These are phyloP conservation scores for Delphinella strobiligena DNA, from an alignment of 2,329 filamentous ascomycete genomes.

Conservation along the genomic window DNA sequence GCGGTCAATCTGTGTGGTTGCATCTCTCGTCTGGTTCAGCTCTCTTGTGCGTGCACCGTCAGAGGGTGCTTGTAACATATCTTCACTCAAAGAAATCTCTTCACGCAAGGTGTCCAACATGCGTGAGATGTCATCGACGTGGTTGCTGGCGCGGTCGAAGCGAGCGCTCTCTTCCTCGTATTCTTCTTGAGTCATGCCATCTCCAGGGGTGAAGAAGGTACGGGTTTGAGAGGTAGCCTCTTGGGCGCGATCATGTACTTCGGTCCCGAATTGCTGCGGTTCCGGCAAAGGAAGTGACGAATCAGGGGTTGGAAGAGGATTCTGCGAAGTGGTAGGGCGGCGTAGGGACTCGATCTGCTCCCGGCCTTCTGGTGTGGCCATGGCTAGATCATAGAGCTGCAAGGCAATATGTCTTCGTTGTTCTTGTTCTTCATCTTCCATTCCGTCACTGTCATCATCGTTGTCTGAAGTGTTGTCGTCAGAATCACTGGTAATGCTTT, in stretches of 20 bases:
- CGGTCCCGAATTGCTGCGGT: background rate
- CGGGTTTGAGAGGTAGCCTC: background rate
- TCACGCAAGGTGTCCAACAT: no score
- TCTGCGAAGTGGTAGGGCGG: background rate
- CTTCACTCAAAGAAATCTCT: no score
- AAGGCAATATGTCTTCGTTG: background rate
- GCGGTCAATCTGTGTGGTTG: no score
- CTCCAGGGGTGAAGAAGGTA: background rate
- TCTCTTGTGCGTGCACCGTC: no score
- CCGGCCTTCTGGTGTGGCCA: slow-evolving; percentile 6
- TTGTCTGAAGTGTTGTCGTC: background rate
- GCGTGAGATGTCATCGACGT: no score
- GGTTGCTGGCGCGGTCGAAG: no score
- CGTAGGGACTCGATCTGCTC: slow-evolving; percentile 3
- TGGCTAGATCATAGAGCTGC: slow-evolving; percentile 5
- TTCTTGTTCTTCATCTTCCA: background rate
- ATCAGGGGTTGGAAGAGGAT: background rate
- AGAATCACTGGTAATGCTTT: background rate
- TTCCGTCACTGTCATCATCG: background rate
- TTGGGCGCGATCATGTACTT: background rate
- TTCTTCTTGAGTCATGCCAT: no score
- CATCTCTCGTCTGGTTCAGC: no score
- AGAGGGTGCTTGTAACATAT: no score
- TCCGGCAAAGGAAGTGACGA: background rate
- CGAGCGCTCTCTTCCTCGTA: no score